A percentile compares a stretch with the other conserved stretches of the same genome.
phyloP scores from a whole-genome alignment of 2,329 filamentous ascomycete species.

The Hypoxylon sp. region DNA sequence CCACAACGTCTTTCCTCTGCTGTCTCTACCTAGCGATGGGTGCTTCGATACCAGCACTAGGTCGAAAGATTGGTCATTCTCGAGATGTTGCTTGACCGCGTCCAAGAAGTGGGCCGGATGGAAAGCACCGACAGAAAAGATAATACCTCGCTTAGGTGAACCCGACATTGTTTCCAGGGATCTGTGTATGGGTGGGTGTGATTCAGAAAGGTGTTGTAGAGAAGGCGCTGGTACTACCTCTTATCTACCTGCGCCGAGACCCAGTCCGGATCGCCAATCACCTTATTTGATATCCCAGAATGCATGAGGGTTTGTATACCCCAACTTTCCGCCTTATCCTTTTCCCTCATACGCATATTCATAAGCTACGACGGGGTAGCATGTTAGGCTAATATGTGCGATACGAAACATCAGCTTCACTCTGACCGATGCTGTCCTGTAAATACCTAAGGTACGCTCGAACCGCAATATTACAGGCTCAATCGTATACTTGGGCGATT shows the following conservation, averaged over 20 bases:
- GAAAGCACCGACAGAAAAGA: slow-evolving; percentile 12
- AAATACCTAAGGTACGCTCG: not conserved
- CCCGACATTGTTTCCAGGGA: slow-evolving; percentile 3
- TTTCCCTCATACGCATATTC: no score
- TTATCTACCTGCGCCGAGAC: slow-evolving; percentile 1
- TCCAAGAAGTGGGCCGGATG: slow-evolving; percentile 17
- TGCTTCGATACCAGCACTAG: slow-evolving; percentile 4
- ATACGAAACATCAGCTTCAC: not conserved
- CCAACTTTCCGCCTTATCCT: not conserved
- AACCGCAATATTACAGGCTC: not conserved
- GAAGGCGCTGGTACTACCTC: not conserved
- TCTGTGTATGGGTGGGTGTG: not conserved
- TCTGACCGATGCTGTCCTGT: not conserved
- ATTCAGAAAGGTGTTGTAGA: not conserved
- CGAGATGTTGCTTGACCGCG: slow-evolving; percentile 1
- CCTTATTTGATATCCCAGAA: not conserved
- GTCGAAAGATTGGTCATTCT: slow-evolving; percentile 8
- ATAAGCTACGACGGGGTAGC: not conserved
- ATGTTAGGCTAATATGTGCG: not conserved
- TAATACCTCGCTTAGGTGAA: slow-evolving; percentile 10
- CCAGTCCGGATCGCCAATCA: not conserved
- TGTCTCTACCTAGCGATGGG: slow-evolving; percentile 6
- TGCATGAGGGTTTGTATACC: not conserved
- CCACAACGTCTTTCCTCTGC: slow-evolving; percentile 3
- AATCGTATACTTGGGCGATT: not conserved